Evolutionary conservation across 192 early-diverging fungal genomes (phyloP).

Genomic region (Bifiguratus adelaidae): DNA sequence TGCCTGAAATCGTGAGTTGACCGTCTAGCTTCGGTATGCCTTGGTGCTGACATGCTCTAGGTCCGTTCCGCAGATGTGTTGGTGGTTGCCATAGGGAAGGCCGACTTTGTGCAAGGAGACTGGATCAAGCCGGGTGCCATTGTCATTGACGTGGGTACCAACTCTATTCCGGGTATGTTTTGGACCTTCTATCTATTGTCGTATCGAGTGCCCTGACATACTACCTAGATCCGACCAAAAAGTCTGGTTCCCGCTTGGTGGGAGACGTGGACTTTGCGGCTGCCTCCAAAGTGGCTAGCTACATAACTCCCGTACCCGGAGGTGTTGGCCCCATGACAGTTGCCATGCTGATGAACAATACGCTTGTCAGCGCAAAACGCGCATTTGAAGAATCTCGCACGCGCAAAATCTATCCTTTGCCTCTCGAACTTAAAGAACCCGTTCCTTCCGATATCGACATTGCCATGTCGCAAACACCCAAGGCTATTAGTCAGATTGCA

Average conservation of each 20-base stretch:
- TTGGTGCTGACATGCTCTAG: constrained; percentile 5
- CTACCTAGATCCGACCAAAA: constrained; percentile 67
- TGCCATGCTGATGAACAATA: constrained; percentile 94
- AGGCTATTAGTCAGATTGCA: constrained; percentile 66
- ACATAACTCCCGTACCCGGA: constrained; percentile 94
- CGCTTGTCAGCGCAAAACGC: constrained; percentile 63
- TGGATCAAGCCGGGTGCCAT: constrained; percentile 93
- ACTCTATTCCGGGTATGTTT: constrained; percentile 57
- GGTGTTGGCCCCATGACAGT: constrained; percentile 99
- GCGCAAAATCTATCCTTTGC: constrained; percentile 41
- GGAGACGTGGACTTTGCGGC: constrained; percentile 86
- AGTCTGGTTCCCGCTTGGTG: constrained; percentile 82
- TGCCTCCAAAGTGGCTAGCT: constrained; percentile 58
- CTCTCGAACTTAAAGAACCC: constrained; percentile 55
- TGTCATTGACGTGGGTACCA: constrained; percentile 98
- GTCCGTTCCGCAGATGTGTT: constrained; percentile 75
- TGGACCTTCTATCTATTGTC: background rate
- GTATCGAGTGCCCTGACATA: background rate
- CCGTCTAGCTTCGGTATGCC: background rate
- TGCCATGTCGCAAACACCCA: constrained; percentile 81
- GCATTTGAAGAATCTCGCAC: constrained; percentile 43
- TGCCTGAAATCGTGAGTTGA: constrained; percentile 62
- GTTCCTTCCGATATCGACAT: constrained; percentile 97
- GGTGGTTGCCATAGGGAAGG: constrained; percentile 77
- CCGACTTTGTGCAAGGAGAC: constrained; percentile 75